These are phyloP conservation scores for Patellifolia procumbens DNA, from an alignment of 179 eudicot species.

Conservation along the genomic window DNA sequence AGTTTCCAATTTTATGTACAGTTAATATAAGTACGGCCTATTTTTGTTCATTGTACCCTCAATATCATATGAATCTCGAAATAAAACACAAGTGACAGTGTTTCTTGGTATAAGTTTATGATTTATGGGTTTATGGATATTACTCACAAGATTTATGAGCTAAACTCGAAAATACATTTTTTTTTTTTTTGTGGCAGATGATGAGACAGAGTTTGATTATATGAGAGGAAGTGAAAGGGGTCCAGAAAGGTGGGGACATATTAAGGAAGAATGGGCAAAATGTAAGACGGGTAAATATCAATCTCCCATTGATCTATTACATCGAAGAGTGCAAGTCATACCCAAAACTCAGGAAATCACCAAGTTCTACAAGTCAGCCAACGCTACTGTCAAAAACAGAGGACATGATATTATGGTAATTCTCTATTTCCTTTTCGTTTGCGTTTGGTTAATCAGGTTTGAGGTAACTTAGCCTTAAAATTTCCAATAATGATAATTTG, in stretches of 20 bases:
- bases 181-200: constrained; percentile 26
- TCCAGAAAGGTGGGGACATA: constrained; percentile 48
- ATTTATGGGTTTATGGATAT: no score
- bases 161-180: background rate
- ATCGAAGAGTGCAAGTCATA: constrained; percentile 37
- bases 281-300: constrained; percentile 49
- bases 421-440: background rate
- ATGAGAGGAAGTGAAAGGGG: constrained; percentile 36
- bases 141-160: no score
- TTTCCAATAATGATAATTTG: no score
- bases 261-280: constrained; percentile 47
- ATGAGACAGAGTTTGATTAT: constrained; percentile 52
- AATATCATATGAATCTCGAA: no score
- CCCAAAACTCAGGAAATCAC: constrained; percentile 18
- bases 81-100: no score
- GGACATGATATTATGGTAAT: constrained; percentile 63
- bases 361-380: constrained; percentile 31
- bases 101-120: background rate
- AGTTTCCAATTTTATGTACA: no score
- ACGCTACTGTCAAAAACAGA: constrained; percentile 35
- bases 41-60: no score
- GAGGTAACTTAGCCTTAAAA: no score
- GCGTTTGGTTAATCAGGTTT: no score
- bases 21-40: no score
- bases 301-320: constrained; percentile 55